Evolutionary conservation across 257 asterid species (phyloP).

Genomic region (Mitragyna speciosa): DNA sequence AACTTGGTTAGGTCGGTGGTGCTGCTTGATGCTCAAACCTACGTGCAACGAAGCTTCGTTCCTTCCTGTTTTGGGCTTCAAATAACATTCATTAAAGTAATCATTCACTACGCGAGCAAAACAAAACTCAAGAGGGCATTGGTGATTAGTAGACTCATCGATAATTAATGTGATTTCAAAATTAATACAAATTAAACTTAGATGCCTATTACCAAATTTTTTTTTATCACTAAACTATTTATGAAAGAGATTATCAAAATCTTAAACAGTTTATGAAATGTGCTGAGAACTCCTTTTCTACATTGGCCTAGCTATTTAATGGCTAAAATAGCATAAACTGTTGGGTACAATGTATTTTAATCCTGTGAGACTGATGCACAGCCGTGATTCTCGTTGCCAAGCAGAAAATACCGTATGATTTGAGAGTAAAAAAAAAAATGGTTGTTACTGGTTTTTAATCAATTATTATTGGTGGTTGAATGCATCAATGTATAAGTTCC

Average conservation of each 20-base stretch:
- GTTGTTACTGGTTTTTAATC: background rate
- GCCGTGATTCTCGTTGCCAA: slow-evolving; percentile 13
- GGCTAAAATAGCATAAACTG: too few relatives aligned
- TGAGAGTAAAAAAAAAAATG: background rate
- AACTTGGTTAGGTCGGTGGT: slow-evolving; percentile 27
- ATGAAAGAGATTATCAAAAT: too few relatives aligned
- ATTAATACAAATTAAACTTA: background rate
- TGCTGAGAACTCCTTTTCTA: too few relatives aligned
- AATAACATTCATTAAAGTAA: slow-evolving; percentile 9
- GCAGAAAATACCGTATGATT: background rate
- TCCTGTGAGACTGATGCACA: background rate
- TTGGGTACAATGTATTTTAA: too few relatives aligned
- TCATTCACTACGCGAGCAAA: slow-evolving; percentile 1
- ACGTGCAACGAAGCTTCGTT: slow-evolving; percentile 20
- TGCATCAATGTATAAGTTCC: background rate
- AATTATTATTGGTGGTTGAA: background rate
- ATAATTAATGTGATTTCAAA: background rate
- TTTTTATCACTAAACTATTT: background rate
- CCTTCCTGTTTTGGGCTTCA: background rate
- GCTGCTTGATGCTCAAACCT: background rate
- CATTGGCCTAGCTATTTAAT: too few relatives aligned
- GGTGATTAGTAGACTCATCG: background rate
- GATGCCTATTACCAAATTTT: background rate
- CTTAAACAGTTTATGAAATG: too few relatives aligned
- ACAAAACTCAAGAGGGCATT: background rate